Base-by-base conservation (phyloP, 495 filamentous ascomycete genomes). In the Lentithecium fluviatile region DNA sequence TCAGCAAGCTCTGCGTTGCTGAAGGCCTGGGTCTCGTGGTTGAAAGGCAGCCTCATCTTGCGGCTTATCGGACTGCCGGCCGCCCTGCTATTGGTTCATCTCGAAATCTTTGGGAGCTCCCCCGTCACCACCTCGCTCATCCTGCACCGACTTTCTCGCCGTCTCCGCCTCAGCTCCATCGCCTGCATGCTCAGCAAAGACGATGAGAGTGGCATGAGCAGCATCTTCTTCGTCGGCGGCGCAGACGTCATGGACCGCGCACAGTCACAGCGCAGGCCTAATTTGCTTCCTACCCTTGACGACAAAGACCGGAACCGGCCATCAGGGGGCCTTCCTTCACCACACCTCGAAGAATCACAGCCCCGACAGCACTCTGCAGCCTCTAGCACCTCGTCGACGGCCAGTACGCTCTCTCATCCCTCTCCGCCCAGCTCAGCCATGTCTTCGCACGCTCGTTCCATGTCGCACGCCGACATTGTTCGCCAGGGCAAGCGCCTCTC, bases 401-500 rank as follows among this genome's bases (percentile, higher is more conserved):
- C 52, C 29, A 13, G 32, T 19, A 46, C 45, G 19, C 49, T 36
- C 11, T 60, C 56, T 19, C 57, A 15, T 37, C n/a, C 45, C 25
- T 49, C 55, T 5, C 29, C 54, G 15, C 29, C 56, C 19, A 45
- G 13, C 43, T 43, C 64, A 4, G 36, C 49, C 10, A 60, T 60
- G 61, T 45, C 56, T 48, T 56, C 64, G 26, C 65, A 62, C 60
- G 6, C 57, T 48, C 67, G 67, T 34, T 68, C 68, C 53, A 62
- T 61, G 65, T 65, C 68, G n/a, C 37, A 56, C 21, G 49, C 58
- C 45, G 56, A 65, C 40, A 50, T 65, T 43, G 83, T 86, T 15
- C 80, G 84, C 52, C 82, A 83, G 71, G 77, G 83, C 47, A 90
- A 93, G 71, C 83, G 90, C 52, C 76, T 92, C 26, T 92, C 89